Percentiles rank a stretch among this genome's conserved stretches.
These are phyloP conservation scores for Fusarium austroafricanum DNA, from an alignment of 2,329 filamentous ascomycete species.

Conservation along the genomic window DNA sequence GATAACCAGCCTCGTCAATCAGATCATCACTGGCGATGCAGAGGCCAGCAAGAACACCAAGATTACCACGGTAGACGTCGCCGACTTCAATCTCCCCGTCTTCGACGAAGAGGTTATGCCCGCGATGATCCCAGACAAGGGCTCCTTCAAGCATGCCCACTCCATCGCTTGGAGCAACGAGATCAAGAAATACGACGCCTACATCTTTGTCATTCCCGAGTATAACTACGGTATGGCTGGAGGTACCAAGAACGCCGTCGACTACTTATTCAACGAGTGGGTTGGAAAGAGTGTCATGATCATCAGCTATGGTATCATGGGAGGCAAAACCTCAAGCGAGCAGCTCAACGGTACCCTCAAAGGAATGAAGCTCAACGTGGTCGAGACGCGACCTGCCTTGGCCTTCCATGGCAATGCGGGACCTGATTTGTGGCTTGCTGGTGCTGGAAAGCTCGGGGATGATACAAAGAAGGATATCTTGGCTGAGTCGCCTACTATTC, in stretches of 20 bases:
- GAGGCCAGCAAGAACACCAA: neutral
- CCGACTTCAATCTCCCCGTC: slow-evolving; percentile 54
- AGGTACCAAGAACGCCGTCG: slow-evolving; percentile 70
- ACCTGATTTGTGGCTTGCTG: slow-evolving; percentile 25
- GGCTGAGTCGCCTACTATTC: slow-evolving; percentile 1
- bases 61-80: slow-evolving; percentile 19
- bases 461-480: slow-evolving; percentile 30
- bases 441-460: slow-evolving; percentile 13
- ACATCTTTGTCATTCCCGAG: slow-evolving; percentile 63
- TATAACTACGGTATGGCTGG: slow-evolving; percentile 69
- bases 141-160: slow-evolving; percentile 54
- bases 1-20: slow-evolving; percentile 3
- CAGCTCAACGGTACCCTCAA: neutral
- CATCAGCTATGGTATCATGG: slow-evolving; percentile 32
- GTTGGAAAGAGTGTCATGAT: slow-evolving; percentile 25
- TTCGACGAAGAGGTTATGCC: slow-evolving; percentile 58
- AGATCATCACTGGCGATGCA: slow-evolving; percentile 17
- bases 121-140: slow-evolving; percentile 50
- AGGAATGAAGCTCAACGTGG: slow-evolving; percentile 27
- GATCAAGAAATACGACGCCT: slow-evolving; percentile 59
- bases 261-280: slow-evolving; percentile 70
- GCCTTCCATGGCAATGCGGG: slow-evolving; percentile 10
- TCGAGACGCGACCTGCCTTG: slow-evolving; percentile 15
- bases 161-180: slow-evolving; percentile 58
- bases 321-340: slow-evolving; percentile 4